Percentiles rank a stretch among this genome's conserved stretches.
phyloP scores from a whole-genome alignment of 495 filamentous ascomycete species.

The Aspergillus homomorphus region DNA sequence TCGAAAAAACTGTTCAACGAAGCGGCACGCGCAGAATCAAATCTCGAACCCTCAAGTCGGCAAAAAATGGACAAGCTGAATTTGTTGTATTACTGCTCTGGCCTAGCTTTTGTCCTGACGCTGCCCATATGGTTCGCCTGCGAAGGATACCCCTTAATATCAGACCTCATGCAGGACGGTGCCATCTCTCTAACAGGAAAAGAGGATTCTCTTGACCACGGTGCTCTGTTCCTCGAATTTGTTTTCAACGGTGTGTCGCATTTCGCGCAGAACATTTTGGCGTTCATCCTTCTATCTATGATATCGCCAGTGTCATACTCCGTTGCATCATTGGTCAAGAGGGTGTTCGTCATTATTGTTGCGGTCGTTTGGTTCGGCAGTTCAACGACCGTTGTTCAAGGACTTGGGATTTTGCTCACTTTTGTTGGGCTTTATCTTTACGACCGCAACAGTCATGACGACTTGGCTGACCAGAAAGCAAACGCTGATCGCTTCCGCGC shows the following conservation, averaged over 20 bases:
- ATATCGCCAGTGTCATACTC: constrained; percentile 96
- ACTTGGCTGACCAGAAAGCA: constrained; percentile 72
- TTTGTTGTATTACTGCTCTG: constrained; percentile 92
- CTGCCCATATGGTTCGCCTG: constrained; percentile 91
- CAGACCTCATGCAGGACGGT: constrained; percentile 49
- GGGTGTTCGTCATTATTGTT: constrained; percentile 93
- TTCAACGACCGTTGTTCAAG: constrained; percentile 77
- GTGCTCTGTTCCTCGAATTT: constrained; percentile 74
- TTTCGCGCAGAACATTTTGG: constrained; percentile 93
- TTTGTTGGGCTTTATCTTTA: constrained; percentile 95
- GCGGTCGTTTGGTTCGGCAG: constrained; percentile 96
- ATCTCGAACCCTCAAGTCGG: constrained; percentile 51
- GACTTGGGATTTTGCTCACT: constrained; percentile 78
- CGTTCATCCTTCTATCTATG: constrained; percentile 86
- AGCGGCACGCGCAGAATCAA: constrained; percentile 73
- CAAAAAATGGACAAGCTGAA: constrained; percentile 96
- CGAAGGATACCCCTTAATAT: constrained; percentile 70
- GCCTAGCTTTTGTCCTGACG: constrained; percentile 84
- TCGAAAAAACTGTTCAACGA: constrained; percentile 99
- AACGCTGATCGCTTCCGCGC: constrained; percentile 56
- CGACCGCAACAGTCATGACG: constrained; percentile 83
- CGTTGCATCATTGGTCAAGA: constrained; percentile 90
- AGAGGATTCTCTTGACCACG: constrained; percentile 74
- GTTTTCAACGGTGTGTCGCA: constrained; percentile 97
- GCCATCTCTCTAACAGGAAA: constrained; percentile 64